phyloP scores from a whole-genome alignment of 441 rosid genomes.

The Brassica balearica region DNA sequence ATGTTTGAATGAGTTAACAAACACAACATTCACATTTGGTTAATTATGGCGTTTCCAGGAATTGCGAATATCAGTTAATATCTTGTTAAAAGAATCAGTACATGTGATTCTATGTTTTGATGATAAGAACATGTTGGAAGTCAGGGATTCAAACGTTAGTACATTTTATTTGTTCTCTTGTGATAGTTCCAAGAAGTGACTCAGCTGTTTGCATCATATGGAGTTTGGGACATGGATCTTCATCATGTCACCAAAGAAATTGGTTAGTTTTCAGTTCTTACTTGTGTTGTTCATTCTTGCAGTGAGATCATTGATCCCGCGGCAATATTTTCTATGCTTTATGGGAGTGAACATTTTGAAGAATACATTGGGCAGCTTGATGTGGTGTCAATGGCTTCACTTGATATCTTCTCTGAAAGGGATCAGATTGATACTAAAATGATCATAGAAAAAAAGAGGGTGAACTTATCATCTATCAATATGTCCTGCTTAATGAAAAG shows the following conservation, averaged over 20 bases:
- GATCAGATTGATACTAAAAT: neutral
- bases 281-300: slow-evolving; percentile 43
- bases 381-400: slow-evolving; percentile 89
- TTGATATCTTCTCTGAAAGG: neutral
- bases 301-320: slow-evolving; percentile 98
- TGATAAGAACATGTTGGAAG: slow-evolving; percentile 59
- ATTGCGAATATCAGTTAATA: too few species aligned
- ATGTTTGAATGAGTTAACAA: too few species aligned
- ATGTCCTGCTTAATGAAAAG: too few species aligned
- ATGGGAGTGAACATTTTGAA: slow-evolving; percentile 98
- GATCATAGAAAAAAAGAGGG: neutral
- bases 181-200: slow-evolving; percentile 4
- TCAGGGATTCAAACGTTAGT: slow-evolving; percentile 95
- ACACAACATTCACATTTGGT: too few species aligned
- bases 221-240: slow-evolving; percentile 28
- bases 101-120: too few species aligned
- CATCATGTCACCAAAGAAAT: slow-evolving; percentile 16
- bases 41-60: too few species aligned
- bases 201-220: slow-evolving; percentile 21
- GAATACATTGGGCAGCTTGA: slow-evolving; percentile 97
- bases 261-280: slow-evolving; percentile 6
- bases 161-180: slow-evolving; percentile 47
- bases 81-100: too few species aligned
- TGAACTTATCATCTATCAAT: too few species aligned
- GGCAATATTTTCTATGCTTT: slow-evolving; percentile 97